Conservation (phyloP, 495 filamentous ascomycete species). For the Extremus antarcticus region DNA sequence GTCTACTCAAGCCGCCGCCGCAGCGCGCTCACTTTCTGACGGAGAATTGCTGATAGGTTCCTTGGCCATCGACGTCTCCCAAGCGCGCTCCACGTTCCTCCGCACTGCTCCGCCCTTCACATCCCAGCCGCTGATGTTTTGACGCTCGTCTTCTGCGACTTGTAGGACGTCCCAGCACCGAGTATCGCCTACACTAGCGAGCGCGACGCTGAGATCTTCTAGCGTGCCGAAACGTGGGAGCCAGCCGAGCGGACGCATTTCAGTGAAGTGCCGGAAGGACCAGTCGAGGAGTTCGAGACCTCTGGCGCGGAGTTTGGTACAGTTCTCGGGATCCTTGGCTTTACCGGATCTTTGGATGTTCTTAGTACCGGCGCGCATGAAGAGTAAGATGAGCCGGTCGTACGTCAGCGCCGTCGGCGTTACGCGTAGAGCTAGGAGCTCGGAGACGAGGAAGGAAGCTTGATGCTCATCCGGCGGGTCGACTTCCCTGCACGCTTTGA, state of each 20-base stretch:
- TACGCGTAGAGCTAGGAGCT: slow-evolving; percentile 58
- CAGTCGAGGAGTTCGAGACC: slow-evolving; percentile 12
- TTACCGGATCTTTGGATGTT: slow-evolving; percentile 41
- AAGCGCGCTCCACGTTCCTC: slow-evolving; percentile 15
- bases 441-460: slow-evolving; percentile 59
- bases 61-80: slow-evolving; percentile 3
- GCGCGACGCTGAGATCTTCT: slow-evolving; percentile 2
- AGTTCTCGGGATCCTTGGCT: neutral
- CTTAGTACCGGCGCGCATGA: slow-evolving; percentile 36
- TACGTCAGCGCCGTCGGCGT: slow-evolving; percentile 51
- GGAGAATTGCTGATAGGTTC: too few relatives aligned
- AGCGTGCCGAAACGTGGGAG: slow-evolving; percentile 17
- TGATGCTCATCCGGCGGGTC: slow-evolving; percentile 17
- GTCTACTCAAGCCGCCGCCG: too few relatives aligned
- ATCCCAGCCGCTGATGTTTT: slow-evolving; percentile 12
- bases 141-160: slow-evolving; percentile 4
- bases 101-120: slow-evolving; percentile 8
- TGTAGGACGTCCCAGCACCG: slow-evolving; percentile 20
- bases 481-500: slow-evolving; percentile 46
- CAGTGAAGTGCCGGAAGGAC: slow-evolving; percentile 16
- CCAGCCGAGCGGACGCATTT: slow-evolving; percentile 8
- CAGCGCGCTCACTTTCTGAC: too few relatives aligned
- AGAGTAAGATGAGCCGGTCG: slow-evolving; percentile 58
- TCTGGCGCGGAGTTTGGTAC: neutral
- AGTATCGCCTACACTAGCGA: slow-evolving; percentile 8